These are phyloP conservation scores for Fusarium avenaceum DNA, from an alignment of 2,329 filamentous ascomycete genomes.

Conservation along the genomic window DNA sequence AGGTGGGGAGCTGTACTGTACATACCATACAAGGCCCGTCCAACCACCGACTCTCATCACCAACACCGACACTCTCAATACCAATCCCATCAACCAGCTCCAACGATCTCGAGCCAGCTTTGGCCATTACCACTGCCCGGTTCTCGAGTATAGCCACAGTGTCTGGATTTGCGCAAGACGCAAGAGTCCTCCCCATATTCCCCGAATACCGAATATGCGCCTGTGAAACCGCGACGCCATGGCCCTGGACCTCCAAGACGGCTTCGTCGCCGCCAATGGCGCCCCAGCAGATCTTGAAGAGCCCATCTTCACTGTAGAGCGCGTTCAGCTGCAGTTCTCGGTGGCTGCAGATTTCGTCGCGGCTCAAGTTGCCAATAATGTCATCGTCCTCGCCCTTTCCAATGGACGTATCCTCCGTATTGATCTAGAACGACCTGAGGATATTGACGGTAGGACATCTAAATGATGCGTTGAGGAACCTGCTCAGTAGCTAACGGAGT, in stretches of 20 bases:
- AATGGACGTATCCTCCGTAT: constrained; percentile 94
- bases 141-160: not conserved
- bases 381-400: constrained; percentile 90
- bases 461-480: not conserved
- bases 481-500: constrained; percentile 24
- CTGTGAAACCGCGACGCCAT: constrained; percentile 48
- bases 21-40: constrained; percentile 23
- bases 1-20: constrained; percentile 35
- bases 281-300: constrained; percentile 71
- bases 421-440: constrained; percentile 91
- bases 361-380: constrained; percentile 97
- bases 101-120: constrained; percentile 22
- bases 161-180: constrained; percentile 5
- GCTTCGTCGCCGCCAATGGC: constrained; percentile 76
- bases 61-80: constrained; percentile 22
- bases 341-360: constrained; percentile 96
- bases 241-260: constrained; percentile 63
- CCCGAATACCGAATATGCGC: constrained; percentile 41
- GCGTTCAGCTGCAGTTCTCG: constrained; percentile 92
- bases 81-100: constrained; percentile 18
- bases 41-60: constrained; percentile 31
- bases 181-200: constrained; percentile 3
- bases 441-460: constrained; percentile 81
- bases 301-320: constrained; percentile 95
- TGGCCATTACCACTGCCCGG: constrained; percentile 2